Evolutionary conservation across 2,329 filamentous ascomycete species (phyloP), one percentile per base, ranked within the genome.

Genomic region (Colletotrichum costaricense): DNA sequence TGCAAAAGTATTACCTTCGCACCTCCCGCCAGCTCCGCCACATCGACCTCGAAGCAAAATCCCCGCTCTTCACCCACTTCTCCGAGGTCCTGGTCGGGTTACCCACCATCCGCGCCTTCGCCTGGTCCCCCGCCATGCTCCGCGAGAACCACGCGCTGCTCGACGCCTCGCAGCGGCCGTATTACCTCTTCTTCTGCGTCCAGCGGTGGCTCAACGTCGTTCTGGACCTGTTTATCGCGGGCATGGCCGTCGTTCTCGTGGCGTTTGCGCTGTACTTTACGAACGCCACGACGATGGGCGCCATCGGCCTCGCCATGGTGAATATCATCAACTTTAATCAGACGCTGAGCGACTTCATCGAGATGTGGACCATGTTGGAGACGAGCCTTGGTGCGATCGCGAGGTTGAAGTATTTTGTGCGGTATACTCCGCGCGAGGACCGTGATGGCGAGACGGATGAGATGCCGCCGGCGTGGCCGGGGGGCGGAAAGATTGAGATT

Each of bases 21-120:
- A 90, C 88, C 1, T 89, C 87, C 0, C 86, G 88, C 4, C 88
- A 90, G 69, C 78, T 90, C 7, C 84, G 89, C 63, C 83, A 88
- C 33, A 79, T 90, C 8, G 88, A 90, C 76, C 81, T 90, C 0
- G 88, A 90, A 76, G 80, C 83, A 28, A 86, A 86, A 70, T 82
- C 84, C 0, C 86, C 86, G 1, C 80, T 89, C 0, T 88, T 86
- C 75, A 85, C 86, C 0, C 85, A 89, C 55, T 89, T 89, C 73
- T 80, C 82, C 4, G 88, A 90, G 74, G 85, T 85, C 1, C 76
- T 88, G 0, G 79, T 81, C 5, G 88, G 88, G 0, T 73, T 89
- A 0, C 75, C 81, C 0, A 89, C 85, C 0, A 84, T 90, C 54
- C 85, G 88, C 9, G 84, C 88, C 0, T 89, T 88, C 67, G 82